Base-by-base conservation (phyloP, 768 basidiomycete species). In the Suillus discolor region DNA sequence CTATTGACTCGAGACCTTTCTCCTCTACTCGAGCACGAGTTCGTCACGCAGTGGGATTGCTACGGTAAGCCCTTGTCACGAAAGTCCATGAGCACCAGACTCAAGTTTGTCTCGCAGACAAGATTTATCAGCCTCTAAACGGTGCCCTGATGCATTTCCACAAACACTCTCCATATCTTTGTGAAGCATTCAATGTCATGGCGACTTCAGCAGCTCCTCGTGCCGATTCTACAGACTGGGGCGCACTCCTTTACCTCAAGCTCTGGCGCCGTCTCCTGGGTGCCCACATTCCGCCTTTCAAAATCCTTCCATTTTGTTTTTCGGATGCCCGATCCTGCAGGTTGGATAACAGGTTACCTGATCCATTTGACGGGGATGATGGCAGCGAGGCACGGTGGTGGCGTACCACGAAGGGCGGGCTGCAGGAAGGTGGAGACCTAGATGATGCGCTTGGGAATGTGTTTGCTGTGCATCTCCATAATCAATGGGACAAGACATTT, bases 31-130 rank as follows among this genome's bases (percentile, higher is more conserved):
- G 96, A 97, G 75, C 91, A 94, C 71, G 97, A 99, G 77, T 99
- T 96, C 74, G 94, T 98, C 12, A 97, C 94, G 2, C 96, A 99
- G 72, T 99, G 97, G 97, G 97, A 99, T 74, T 98, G 97, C 75
- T 98, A 98, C 72, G 93, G 96, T 95, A 74, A 51, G 88, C 64
- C 20, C 18, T 15, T 55, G 6, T 18, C 28, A 8, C 8, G 6
- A 15, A 39, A n/a, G 18, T 38, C 13, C 3, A 16, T 57, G n/a
- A 62, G 11, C 6, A 9, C 34, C n/a, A 28, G 11, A 18, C 54
- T 62, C 18, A 38, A 39, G 64, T 20, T 41, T 12, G 31, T 64
- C 2, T 11, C 16, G 23, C 70, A 92, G 91, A 92, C 78, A 91
- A 92, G 75, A 80, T 85, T 3, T 91, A 92, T 74, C 80, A 83